A percentile compares a stretch with the other conserved stretches of the same genome.
Conservation (phyloP, 495 filamentous ascomycete genomes). For the Ascobolus immersus region DNA sequence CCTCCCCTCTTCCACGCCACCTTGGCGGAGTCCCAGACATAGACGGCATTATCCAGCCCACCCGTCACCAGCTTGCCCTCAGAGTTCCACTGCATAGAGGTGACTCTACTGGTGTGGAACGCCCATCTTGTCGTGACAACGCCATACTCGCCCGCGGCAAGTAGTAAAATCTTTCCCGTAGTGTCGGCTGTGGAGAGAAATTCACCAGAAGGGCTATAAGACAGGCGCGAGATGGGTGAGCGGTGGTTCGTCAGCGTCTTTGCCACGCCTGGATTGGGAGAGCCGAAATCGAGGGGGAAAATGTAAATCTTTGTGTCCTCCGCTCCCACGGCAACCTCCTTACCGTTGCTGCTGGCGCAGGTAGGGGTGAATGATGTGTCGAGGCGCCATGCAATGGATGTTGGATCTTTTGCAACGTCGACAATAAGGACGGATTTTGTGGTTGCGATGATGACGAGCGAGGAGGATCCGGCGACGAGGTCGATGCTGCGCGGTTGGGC, state of each 20-base stretch:
- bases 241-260: slow-evolving; percentile 27
- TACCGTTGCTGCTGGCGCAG: slow-evolving; percentile 30
- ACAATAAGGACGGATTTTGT: slow-evolving; percentile 25
- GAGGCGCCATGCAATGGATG: slow-evolving; percentile 24
- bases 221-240: slow-evolving; percentile 35
- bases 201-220: slow-evolving; percentile 51
- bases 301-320: slow-evolving; percentile 40
- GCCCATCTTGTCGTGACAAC: slow-evolving; percentile 61
- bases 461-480: slow-evolving; percentile 3
- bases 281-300: slow-evolving; percentile 30
- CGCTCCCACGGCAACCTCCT: slow-evolving; percentile 46
- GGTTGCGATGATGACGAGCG: slow-evolving; percentile 21
- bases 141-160: slow-evolving; percentile 23
- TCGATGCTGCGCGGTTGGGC: slow-evolving; percentile 37
- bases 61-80: slow-evolving; percentile 57
- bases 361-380: slow-evolving; percentile 29
- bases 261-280: slow-evolving; percentile 16
- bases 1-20: slow-evolving; percentile 61
- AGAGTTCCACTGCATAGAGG: slow-evolving; percentile 55
- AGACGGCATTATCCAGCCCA: slow-evolving; percentile 66
- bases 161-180: slow-evolving; percentile 65
- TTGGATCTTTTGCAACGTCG: slow-evolving; percentile 36
- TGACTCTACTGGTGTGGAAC: slow-evolving; percentile 70
- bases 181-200: slow-evolving; percentile 58
- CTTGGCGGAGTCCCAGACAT: slow-evolving; percentile 54